These are phyloP conservation scores for Dacryopinax spathularia DNA, from an alignment of 768 basidiomycete species.

Conservation along the genomic window DNA sequence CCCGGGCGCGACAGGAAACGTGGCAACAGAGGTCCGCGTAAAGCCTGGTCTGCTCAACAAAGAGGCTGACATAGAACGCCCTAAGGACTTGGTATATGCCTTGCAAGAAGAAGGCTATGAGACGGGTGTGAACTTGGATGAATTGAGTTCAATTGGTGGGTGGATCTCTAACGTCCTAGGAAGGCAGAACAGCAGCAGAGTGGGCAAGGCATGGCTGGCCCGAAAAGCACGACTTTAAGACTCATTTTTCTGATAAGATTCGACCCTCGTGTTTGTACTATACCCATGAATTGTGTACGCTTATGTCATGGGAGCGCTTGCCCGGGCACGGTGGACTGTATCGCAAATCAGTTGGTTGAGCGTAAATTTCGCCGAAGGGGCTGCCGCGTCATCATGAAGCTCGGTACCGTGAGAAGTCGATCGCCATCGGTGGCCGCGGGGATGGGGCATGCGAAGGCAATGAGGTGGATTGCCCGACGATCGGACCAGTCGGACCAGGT, in stretches of 20 bases:
- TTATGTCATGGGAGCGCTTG: too few relatives aligned
- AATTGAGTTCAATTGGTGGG: conserved; percentile 58
- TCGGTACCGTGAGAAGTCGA: too few relatives aligned
- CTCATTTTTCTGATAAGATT: not conserved
- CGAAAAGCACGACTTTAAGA: not conserved
- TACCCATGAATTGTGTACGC: too few relatives aligned
- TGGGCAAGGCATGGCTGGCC: conserved; percentile 56
- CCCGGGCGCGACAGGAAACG: conserved; percentile 89
- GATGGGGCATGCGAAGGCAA: too few relatives aligned
- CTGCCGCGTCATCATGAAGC: too few relatives aligned
- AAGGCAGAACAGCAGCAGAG: conserved; percentile 57
- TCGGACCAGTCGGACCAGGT: not conserved
- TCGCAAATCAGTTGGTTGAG: too few relatives aligned
- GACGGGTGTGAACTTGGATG: conserved; percentile 48
- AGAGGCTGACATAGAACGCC: not conserved
- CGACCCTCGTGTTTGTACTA: too few relatives aligned
- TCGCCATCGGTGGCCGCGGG: too few relatives aligned
- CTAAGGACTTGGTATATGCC: conserved; percentile 62
- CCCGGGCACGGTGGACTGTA: too few relatives aligned
- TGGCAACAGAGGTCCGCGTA: conserved; percentile 55
- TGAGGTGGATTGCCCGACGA: not conserved
- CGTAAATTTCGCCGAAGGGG: too few relatives aligned
- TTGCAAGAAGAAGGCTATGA: conserved; percentile 48
- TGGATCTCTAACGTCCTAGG: conserved; percentile 66
- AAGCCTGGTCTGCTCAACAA: not conserved